Evolutionary conservation across 1,284 basidiomycete genomes (phyloP).

Genomic region (Agroathelia rolfsii): DNA sequence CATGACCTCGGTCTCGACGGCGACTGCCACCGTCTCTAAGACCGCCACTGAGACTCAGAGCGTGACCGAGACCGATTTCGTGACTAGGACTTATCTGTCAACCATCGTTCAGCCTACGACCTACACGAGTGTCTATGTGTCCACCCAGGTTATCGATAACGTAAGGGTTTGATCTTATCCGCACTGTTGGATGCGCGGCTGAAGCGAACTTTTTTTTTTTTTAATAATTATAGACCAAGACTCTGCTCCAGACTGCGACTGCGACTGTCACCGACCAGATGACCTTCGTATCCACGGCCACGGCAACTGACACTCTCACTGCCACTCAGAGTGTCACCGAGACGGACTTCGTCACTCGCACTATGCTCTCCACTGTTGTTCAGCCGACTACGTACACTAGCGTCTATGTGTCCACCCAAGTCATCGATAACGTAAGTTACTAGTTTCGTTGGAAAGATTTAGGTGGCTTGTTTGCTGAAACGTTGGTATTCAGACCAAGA

Average conservation of each 20-base stretch:
- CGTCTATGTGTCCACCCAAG: conserved; percentile 42
- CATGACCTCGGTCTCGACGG: conserved; percentile 8
- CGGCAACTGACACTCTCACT: conserved; percentile 18
- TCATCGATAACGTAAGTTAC: conserved; percentile 46
- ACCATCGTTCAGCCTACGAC: conserved; percentile 46
- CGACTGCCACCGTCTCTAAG: conserved; percentile 20
- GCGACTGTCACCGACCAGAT: conserved; percentile 34
- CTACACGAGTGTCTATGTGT: conserved; percentile 41
- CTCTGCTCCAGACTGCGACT: conserved; percentile 36
- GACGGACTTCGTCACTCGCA: conserved; percentile 36
- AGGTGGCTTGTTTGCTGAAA: neutral
- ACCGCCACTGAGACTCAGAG: conserved; percentile 28
- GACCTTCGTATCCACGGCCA: conserved; percentile 30
- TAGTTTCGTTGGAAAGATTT: too few species aligned
- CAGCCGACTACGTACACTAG: conserved; percentile 47
- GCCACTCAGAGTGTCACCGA: conserved; percentile 29
- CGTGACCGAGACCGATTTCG: conserved; percentile 31
- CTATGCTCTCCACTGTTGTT: conserved; percentile 32
- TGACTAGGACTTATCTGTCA: conserved; percentile 33
- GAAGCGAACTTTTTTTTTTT: conserved; percentile 1
- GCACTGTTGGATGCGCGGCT: neutral
- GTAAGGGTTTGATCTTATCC: conserved; percentile 22
- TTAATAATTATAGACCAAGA: conserved; percentile 39
- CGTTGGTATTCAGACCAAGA: conserved; percentile 33
- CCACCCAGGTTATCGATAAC: conserved; percentile 51